Conservation (phyloP, 1,139 yeast genomes). For the Suhomyces panamericanus region DNA sequence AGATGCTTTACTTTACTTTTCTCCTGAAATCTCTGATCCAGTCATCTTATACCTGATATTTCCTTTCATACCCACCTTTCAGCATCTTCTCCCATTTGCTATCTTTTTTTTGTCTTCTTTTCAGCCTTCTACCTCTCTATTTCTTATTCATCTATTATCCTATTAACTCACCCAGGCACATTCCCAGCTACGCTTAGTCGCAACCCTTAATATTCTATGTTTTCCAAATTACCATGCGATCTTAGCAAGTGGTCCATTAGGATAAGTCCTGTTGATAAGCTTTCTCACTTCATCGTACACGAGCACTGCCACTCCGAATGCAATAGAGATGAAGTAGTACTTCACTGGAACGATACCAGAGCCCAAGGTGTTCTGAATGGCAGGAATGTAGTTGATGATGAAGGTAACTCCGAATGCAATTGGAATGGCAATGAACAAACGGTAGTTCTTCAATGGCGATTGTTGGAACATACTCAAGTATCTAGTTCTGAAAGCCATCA, state of each 20-base stretch:
- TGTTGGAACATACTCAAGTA: constrained; percentile 45
- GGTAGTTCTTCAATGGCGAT: constrained; percentile 32
- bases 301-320: constrained; percentile 43
- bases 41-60: too few relatives aligned
- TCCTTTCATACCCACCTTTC: too few relatives aligned
- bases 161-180: too few relatives aligned
- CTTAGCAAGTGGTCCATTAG: constrained; percentile 38
- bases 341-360: constrained; percentile 48
- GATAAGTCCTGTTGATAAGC: constrained; percentile 35
- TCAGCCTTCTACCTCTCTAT: too few relatives aligned
- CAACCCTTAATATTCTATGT: neutral
- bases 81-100: too few relatives aligned
- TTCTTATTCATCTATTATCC: too few relatives aligned
- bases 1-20: too few relatives aligned
- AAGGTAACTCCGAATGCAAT: constrained; percentile 45
- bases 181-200: too few relatives aligned
- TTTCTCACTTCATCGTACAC: constrained; percentile 48
- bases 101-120: too few relatives aligned
- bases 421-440: constrained; percentile 36
- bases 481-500: constrained; percentile 49
- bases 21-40: too few relatives aligned
- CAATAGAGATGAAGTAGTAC: constrained; percentile 49
- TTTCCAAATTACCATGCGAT: constrained; percentile 36
- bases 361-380: constrained; percentile 38
- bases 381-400: constrained; percentile 48